Evolutionary conservation across 768 basidiomycete genomes (phyloP), one percentile per base, ranked within the genome.

Genomic region (Guyanaporus albipodus): DNA sequence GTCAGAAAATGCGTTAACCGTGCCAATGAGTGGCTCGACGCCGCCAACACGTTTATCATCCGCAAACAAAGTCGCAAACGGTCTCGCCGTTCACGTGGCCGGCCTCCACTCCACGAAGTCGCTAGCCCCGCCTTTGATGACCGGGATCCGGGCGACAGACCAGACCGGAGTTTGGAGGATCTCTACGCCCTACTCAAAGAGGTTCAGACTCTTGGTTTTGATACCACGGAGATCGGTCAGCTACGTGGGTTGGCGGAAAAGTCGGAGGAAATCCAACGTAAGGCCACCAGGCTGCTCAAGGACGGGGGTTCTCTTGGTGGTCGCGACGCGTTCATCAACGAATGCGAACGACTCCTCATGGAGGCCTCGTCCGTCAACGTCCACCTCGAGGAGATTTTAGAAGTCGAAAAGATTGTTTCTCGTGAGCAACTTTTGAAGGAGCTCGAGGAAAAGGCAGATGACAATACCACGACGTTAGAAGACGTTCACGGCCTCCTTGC

Each of bases 21-120:
- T 51, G 92, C 87, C 17, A 90, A 83, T 53, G 85, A 87, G 58
- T 94, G 92, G 92, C 73, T 92, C n/a, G 90, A 91, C 48, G 74
- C 80, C 8, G 87, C 88, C 26, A 88, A 88, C 53, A 73, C 78
- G 0, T 89, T 89, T 68, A 73, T 85, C 50, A 78, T 85, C 41
- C 83, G 87, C 44, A 91, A 90, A 64, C 83, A 86, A 58, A 84
- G 81, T 51, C 77, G 87, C 44, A 88, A 87, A 61, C 84, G 86
- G n/a, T 74, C 83, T 17, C 76, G 82, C 42, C 73, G 81, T 46
- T 77, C 81, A 40, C 77, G 78, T 48, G 76, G 81, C 24, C 75
- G 82, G 34, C 75, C 70, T 38, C 69, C 74, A 28, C 59, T 68
- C 26, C 70, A 69, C 27, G 76, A 77, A 6, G 62, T 69, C 14